These are phyloP conservation scores for Umbelopsis sp. DNA, from an alignment of 371 early-diverging fungal genomes.

Conservation along the genomic window DNA sequence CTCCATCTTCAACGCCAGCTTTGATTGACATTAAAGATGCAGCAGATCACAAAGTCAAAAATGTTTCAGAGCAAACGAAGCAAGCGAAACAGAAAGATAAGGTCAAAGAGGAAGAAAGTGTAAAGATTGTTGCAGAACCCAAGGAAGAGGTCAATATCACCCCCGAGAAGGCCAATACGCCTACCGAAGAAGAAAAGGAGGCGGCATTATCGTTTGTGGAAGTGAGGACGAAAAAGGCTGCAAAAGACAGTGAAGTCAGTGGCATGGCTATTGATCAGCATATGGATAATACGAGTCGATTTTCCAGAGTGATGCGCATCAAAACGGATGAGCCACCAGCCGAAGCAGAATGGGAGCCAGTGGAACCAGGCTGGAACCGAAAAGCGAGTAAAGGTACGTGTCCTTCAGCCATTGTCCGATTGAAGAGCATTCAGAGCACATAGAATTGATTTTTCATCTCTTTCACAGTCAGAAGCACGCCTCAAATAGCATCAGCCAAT, in stretches of 20 bases:
- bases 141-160: background rate
- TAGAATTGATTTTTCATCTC: background rate
- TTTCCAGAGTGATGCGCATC: constrained; percentile 49
- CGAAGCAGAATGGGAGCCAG: constrained; percentile 31
- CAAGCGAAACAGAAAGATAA: background rate
- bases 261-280: constrained; percentile 35
- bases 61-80: no score
- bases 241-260: constrained; percentile 1
- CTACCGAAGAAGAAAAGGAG: background rate
- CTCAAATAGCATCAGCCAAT: constrained; percentile 25
- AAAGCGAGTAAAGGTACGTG: constrained; percentile 25
- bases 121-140: background rate
- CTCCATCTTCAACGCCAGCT: background rate
- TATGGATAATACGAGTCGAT: constrained; percentile 43
- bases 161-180: background rate
- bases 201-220: background rate
- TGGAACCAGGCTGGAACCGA: constrained; percentile 18
- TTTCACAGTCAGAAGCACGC: background rate
- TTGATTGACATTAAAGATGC: background rate
- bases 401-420: no score
- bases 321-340: constrained; percentile 31
- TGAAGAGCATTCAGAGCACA: no score
- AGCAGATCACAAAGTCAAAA: background rate
- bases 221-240: constrained; percentile 1
- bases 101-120: constrained; percentile 5